Conservation (phyloP, 2,329 filamentous ascomycete genomes). For the Aspergillus fumigatiaffinis region DNA sequence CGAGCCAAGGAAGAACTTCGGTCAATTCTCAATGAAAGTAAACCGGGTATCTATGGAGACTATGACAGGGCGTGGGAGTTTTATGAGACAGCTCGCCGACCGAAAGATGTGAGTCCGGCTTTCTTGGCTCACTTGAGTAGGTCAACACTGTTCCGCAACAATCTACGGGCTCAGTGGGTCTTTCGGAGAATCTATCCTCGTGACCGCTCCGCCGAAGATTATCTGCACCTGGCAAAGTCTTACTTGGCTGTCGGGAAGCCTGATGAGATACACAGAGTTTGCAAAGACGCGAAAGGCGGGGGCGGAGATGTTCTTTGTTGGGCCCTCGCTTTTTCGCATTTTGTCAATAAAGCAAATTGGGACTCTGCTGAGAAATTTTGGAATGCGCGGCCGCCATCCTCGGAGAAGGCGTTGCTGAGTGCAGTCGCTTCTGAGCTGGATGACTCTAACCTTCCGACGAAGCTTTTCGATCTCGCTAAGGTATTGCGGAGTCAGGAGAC, state of each 20-base stretch:
- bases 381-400: slow-evolving; percentile 17
- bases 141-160: slow-evolving; percentile 38
- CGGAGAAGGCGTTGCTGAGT: slow-evolving; percentile 10
- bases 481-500: slow-evolving; percentile 11
- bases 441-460: slow-evolving; percentile 14
- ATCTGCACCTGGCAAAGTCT: slow-evolving; percentile 43
- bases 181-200: slow-evolving; percentile 44
- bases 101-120: slow-evolving; percentile 20
- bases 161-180: slow-evolving; percentile 37
- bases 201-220: slow-evolving; percentile 41
- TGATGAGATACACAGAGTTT: slow-evolving; percentile 38
- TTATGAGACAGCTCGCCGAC: slow-evolving; percentile 32
- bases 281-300: slow-evolving; percentile 34
- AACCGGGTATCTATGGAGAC: slow-evolving; percentile 6
- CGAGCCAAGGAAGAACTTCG: slow-evolving; percentile 16
- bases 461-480: slow-evolving; percentile 20
- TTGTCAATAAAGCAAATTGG: slow-evolving; percentile 32
- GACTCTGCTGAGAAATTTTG: slow-evolving; percentile 27
- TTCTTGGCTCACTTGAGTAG: slow-evolving; percentile 38
- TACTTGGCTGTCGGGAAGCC: slow-evolving; percentile 39
- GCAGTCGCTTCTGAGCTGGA: slow-evolving; percentile 12
- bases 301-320: slow-evolving; percentile 25
- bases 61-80: slow-evolving; percentile 43
- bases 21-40: slow-evolving; percentile 13
- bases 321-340: slow-evolving; percentile 28